phyloP scores from a whole-genome alignment of 169 alveolate species.

The Plasmodium berghei region DNA sequence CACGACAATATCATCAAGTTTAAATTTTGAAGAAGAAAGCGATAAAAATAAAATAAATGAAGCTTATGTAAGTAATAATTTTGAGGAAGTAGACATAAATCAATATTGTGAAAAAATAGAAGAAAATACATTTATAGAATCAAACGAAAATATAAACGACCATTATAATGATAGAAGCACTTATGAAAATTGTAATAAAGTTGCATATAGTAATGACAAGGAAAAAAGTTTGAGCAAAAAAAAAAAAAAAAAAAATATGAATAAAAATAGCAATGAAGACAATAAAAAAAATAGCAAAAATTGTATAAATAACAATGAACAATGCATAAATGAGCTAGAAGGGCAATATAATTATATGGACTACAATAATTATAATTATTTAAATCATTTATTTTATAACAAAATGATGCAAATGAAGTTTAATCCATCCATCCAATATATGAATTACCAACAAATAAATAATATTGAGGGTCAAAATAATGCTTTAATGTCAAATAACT shows the following conservation, averaged over 20 bases:
- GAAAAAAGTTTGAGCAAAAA: neutral
- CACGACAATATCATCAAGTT: conserved; percentile 59
- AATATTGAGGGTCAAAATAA: conserved; percentile 20
- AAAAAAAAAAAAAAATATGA: neutral
- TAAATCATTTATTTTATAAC: conserved; percentile 21
- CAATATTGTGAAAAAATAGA: conserved; percentile 57
- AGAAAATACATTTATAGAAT: neutral
- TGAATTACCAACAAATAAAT: conserved; percentile 58
- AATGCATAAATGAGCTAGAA: conserved; percentile 1
- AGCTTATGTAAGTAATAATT: conserved; percentile 20
- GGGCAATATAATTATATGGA: conserved; percentile 26
- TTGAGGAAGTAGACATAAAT: conserved; percentile 45
- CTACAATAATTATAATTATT: conserved; percentile 15
- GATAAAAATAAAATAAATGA: conserved; percentile 24
- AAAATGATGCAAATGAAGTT: conserved; percentile 58
- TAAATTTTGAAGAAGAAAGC: conserved; percentile 40
- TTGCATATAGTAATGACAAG: neutral
- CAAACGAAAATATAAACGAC: neutral
- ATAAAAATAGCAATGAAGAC: neutral
- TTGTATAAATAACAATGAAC: conserved; percentile 15
- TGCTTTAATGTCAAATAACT: conserved; percentile 14
- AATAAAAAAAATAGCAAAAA: conserved; percentile 3
- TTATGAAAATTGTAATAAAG: neutral
- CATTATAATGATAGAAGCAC: neutral
- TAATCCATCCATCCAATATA: conserved; percentile 35